These are phyloP conservation scores for Aspergillus pseudoterreus DNA, from an alignment of 2,329 filamentous ascomycete species.

Conservation along the genomic window DNA sequence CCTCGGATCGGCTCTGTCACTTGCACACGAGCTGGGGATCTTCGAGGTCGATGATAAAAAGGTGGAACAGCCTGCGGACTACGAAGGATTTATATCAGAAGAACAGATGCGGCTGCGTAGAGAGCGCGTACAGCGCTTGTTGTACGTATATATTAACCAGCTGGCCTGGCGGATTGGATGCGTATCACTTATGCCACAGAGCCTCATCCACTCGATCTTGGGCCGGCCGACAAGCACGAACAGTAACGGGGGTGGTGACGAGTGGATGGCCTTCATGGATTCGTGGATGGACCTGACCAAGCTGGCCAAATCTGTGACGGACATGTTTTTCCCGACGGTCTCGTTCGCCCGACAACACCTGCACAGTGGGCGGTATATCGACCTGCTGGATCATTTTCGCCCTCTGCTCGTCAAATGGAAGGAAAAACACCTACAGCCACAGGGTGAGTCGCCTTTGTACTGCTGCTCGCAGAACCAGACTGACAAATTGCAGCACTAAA, in stretches of 20 bases:
- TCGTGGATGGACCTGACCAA: constrained; percentile 50
- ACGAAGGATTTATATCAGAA: constrained; percentile 24
- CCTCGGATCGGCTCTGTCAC: constrained; percentile 51
- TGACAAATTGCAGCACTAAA: constrained; percentile 19
- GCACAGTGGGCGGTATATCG: constrained; percentile 49
- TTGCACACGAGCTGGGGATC: constrained; percentile 53
- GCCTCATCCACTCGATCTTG: constrained; percentile 30
- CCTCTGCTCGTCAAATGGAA: constrained; percentile 37
- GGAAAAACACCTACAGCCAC: constrained; percentile 31
- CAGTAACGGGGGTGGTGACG: constrained; percentile 40
- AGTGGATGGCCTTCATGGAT: constrained; percentile 51
- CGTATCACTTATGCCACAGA: constrained; percentile 50
- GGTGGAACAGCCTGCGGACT: constrained; percentile 18
- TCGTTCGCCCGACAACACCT: constrained; percentile 33
- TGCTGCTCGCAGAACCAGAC: not conserved
- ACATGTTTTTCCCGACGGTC: constrained; percentile 49
- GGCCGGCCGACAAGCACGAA: constrained; percentile 29
- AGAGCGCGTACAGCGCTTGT: constrained; percentile 34
- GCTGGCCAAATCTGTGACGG: constrained; percentile 50
- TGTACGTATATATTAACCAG: constrained; percentile 51
- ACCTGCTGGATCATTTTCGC: constrained; percentile 42
- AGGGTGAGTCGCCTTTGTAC: constrained; percentile 14
- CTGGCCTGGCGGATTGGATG: constrained; percentile 50
- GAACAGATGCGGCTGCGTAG: constrained; percentile 31
- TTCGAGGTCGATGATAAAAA: constrained; percentile 42